A percentile compares a stretch with the other conserved stretches of the same genome.
phyloP scores from a whole-genome alignment of 2,329 filamentous ascomycete genomes.

The Cytospora leucostoma region DNA sequence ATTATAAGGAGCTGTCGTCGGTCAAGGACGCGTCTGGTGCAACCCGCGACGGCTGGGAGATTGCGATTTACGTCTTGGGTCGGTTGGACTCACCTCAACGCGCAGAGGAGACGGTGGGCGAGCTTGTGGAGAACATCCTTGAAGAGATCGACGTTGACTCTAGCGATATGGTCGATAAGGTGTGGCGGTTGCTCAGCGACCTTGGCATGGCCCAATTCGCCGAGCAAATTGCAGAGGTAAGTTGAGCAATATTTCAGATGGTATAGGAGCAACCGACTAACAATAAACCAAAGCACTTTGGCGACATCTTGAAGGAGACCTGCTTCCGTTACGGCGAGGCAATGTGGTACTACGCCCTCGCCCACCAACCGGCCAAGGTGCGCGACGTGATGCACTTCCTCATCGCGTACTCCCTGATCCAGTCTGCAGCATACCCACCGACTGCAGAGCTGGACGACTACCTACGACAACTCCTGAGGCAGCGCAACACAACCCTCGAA shows the following conservation, averaged over 20 bases:
- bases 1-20: slow-evolving; percentile 51
- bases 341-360: slow-evolving; percentile 86
- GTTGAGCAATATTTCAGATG: slow-evolving; percentile 39
- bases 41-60: slow-evolving; percentile 78
- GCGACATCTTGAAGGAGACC: slow-evolving; percentile 71
- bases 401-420: slow-evolving; percentile 82
- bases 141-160: slow-evolving; percentile 63
- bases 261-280: slow-evolving; percentile 31
- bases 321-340: slow-evolving; percentile 82
- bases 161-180: slow-evolving; percentile 73
- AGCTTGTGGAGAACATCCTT: slow-evolving; percentile 70
- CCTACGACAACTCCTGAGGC: slow-evolving; percentile 68
- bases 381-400: slow-evolving; percentile 84
- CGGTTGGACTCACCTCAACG: slow-evolving; percentile 73
- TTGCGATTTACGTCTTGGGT: slow-evolving; percentile 80
- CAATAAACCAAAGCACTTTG: slow-evolving; percentile 68
- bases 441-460: slow-evolving; percentile 71
- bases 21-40: slow-evolving; percentile 36
- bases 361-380: slow-evolving; percentile 76
- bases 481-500: slow-evolving; percentile 71
- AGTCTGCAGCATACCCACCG: slow-evolving; percentile 79
- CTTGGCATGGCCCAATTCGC: slow-evolving; percentile 79
- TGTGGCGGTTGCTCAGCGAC: slow-evolving; percentile 75
- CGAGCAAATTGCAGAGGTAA: slow-evolving; percentile 78
- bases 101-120: slow-evolving; percentile 72